phyloP scores from a whole-genome alignment of 257 asterid genomes.

The Penstemon barbatus region DNA sequence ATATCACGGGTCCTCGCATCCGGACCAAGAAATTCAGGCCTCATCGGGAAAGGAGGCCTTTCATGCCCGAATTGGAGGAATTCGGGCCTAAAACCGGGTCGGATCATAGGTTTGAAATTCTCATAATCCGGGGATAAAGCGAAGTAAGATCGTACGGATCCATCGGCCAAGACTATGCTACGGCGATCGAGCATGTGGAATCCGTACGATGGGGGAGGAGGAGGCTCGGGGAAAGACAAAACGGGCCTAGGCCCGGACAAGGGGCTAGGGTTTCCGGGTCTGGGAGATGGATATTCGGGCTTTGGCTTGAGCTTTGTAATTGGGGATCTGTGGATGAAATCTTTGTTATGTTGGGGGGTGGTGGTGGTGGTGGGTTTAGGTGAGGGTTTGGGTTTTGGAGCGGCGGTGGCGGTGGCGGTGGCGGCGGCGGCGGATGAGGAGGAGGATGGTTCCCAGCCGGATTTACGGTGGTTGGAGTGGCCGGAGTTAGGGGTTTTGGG shows the following conservation, averaged over 20 bases:
- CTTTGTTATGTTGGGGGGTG: slow-evolving; percentile 28
- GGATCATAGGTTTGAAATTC: slow-evolving; percentile 48
- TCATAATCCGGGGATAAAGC: slow-evolving; percentile 82
- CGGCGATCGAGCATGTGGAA: slow-evolving; percentile 95
- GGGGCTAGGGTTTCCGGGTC: slow-evolving; percentile 37
- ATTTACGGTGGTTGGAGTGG: slow-evolving; percentile 48
- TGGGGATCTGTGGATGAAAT: slow-evolving; percentile 32
- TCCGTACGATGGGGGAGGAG: slow-evolving; percentile 89
- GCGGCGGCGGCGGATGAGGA: slow-evolving; percentile 35
- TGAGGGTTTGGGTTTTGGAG: slow-evolving; percentile 46
- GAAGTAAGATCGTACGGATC: slow-evolving; percentile 80
- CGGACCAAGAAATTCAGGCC: slow-evolving; percentile 47
- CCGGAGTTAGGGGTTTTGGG: slow-evolving; percentile 43
- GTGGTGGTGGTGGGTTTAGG: slow-evolving; percentile 32
- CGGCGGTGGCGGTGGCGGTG: slow-evolving; percentile 25
- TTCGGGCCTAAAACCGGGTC: slow-evolving; percentile 42
- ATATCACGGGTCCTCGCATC: slow-evolving; percentile 46
- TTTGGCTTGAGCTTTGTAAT: slow-evolving; percentile 42
- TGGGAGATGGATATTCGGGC: slow-evolving; percentile 40
- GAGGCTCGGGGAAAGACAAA: slow-evolving; percentile 66
- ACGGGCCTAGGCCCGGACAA: slow-evolving; percentile 33
- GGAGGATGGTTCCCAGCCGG: slow-evolving; percentile 53
- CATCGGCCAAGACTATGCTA: slow-evolving; percentile 68
- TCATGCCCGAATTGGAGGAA: slow-evolving; percentile 50
- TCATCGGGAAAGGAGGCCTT: slow-evolving; percentile 53